Evolutionary conservation across 805 yeast species (phyloP), one percentile per base, ranked within the genome.

Genomic region (Nematodospora valgi): DNA sequence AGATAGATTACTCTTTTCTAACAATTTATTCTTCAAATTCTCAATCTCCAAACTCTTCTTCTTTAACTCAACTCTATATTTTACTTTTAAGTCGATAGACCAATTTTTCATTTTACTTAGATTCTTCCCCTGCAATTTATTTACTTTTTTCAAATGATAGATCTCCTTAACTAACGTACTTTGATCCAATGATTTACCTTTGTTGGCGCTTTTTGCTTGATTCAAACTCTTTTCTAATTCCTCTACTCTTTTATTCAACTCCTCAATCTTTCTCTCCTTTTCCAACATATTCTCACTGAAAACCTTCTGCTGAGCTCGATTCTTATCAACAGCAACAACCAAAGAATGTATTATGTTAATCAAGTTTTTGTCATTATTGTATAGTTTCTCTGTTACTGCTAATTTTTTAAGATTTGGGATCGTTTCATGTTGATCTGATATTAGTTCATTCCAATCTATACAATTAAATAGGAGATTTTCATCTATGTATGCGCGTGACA

Each of bases 321-420:
- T 54, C 30, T 65, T 39, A 27, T 62, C 68, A n/a, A 58, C 48
- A 22, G 52, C 51, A 40, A 50, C 61, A 24, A 52, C 37, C 21
- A 54, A 52, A 9, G 65, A 55, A 41, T 64, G 62, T 2, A 68
- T 51, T 23, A 62, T 53, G 39, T 68, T 66, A 30, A 68, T 60
- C 21, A 49, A 41, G 37, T 59, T 58, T 34, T 59, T 59, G 47
- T 64, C 70, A 45, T 64, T 64, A 34, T 58, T 51, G 38, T 59
- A 67, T 15, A 62, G 29, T 10, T 35, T 33, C 11, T 61, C 64
- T 4, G 60, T 56, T 9, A 60, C 35, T 16, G 43, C 38, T 26
- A 62, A 40, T 10, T 49, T 44, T 7, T 34, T 34, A n/a, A 38
- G 24, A n/a, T 20, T 13, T 8, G 38, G 30, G 15, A 35, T 22